Conservation (phyloP, 2,329 filamentous ascomycete species). For the Arthrocladium fulminans region DNA sequence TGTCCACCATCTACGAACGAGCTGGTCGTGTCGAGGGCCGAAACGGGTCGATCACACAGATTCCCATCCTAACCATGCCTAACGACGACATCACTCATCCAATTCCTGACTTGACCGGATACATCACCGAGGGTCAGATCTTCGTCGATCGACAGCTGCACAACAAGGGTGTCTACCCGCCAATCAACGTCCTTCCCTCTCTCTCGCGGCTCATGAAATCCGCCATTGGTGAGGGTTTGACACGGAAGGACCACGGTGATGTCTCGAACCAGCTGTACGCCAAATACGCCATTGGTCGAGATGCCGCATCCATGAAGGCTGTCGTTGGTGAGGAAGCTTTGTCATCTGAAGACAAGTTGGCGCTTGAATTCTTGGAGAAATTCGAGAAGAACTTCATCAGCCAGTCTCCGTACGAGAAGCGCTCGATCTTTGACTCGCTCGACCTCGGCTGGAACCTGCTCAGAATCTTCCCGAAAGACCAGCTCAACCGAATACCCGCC, state of each 20-base stretch:
- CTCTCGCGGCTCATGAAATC: constrained; percentile 99
- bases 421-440: constrained; percentile 84
- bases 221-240: constrained; percentile 94
- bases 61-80: constrained; percentile 97
- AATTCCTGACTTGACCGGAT: constrained; percentile 96
- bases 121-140: constrained; percentile 98
- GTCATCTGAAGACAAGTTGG: constrained; percentile 92
- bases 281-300: constrained; percentile 98
- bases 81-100: constrained; percentile 99
- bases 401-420: constrained; percentile 85
- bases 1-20: constrained; percentile 99
- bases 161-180: constrained; percentile 97
- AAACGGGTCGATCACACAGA: constrained; percentile 97
- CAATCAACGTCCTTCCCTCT: constrained; percentile 96
- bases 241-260: constrained; percentile 91
- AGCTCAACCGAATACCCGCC: constrained; percentile 88
- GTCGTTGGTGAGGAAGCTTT: constrained; percentile 97
- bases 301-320: constrained; percentile 95
- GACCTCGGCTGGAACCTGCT: constrained; percentile 95
- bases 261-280: constrained; percentile 99
- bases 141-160: constrained; percentile 87
- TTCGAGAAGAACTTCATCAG: constrained; percentile 93
- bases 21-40: constrained; percentile 94
- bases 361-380: constrained; percentile 95
- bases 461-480: constrained; percentile 93